Percentiles rank a stretch among this genome's conserved stretches.
phyloP scores from a whole-genome alignment of 2,329 filamentous ascomycete species.

The Colletotrichum acutatum region DNA sequence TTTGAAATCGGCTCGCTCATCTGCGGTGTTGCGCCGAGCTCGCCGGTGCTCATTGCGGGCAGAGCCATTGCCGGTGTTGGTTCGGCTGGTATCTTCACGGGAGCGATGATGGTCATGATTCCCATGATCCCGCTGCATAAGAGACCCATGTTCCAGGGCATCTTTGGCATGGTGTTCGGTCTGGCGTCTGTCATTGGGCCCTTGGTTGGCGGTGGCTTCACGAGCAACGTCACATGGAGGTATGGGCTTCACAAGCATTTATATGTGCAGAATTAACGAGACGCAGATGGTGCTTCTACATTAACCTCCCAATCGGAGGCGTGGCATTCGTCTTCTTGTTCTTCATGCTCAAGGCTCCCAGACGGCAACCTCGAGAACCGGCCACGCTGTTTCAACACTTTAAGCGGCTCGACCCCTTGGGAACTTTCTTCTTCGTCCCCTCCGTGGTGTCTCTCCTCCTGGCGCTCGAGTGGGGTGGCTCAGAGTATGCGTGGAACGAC shows the following conservation, averaged over 20 bases:
- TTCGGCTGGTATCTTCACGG: constrained; percentile 67
- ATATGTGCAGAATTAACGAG: not conserved
- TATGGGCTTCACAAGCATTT: constrained; percentile 31
- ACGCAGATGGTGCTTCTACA: constrained; percentile 66
- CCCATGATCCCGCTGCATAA: constrained; percentile 69
- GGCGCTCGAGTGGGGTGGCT: constrained; percentile 72
- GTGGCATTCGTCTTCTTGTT: constrained; percentile 60
- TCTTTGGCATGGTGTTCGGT: constrained; percentile 68
- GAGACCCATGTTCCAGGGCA: constrained; percentile 66
- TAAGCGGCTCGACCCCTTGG: constrained; percentile 66
- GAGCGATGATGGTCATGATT: constrained; percentile 66
- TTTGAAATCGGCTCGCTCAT: constrained; percentile 66
- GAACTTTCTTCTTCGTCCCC: constrained; percentile 69
- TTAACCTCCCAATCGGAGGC: constrained; percentile 67
- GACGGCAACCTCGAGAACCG: constrained; percentile 41
- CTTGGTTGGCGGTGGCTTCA: constrained; percentile 65
- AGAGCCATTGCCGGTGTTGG: constrained; percentile 67
- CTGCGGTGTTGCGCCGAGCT: constrained; percentile 65
- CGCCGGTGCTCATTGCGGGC: constrained; percentile 64
- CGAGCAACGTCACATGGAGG: constrained; percentile 59
- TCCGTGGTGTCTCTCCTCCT: constrained; percentile 69
- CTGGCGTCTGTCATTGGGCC: constrained; percentile 64
- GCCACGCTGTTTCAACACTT: constrained; percentile 54
- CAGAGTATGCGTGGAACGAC: constrained; percentile 61
- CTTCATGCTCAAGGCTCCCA: constrained; percentile 59